Percentiles rank a stretch among this genome's conserved stretches.
phyloP scores from a whole-genome alignment of 495 filamentous ascomycete genomes.

The Neurospora africana region DNA sequence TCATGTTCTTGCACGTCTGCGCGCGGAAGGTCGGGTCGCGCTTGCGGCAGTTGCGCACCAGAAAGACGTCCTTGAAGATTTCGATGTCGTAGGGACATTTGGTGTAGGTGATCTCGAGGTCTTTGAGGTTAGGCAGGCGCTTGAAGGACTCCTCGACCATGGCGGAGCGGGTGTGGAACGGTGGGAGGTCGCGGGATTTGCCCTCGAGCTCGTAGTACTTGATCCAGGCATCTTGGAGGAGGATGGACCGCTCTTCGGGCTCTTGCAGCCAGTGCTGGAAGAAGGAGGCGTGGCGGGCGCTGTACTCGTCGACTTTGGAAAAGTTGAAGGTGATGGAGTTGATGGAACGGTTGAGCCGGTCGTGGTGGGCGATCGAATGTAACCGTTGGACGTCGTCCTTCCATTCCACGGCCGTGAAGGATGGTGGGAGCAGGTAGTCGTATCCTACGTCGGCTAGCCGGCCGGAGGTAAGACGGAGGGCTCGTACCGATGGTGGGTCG shows the following conservation, averaged over 20 bases:
- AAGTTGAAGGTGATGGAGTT: slow-evolving; percentile 36
- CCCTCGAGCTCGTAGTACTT: slow-evolving; percentile 31
- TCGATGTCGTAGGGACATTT: slow-evolving; percentile 30
- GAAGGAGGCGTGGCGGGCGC: slow-evolving; percentile 28
- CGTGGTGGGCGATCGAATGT: slow-evolving; percentile 31
- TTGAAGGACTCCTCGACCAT: slow-evolving; percentile 32
- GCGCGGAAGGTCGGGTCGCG: slow-evolving; percentile 18
- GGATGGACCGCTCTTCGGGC: slow-evolving; percentile 25
- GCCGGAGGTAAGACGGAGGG: slow-evolving; percentile 28
- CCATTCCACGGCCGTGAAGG: slow-evolving; percentile 36
- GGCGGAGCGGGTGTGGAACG: slow-evolving; percentile 28
- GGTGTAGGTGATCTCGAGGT: slow-evolving; percentile 34
- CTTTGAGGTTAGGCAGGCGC: slow-evolving; percentile 31
- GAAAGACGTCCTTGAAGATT: slow-evolving; percentile 28
- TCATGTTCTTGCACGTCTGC: slow-evolving; percentile 32
- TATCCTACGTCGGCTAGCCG: slow-evolving; percentile 35
- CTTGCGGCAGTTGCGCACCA: slow-evolving; percentile 32
- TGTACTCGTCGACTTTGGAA: slow-evolving; percentile 31
- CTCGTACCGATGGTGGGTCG: slow-evolving; percentile 26
- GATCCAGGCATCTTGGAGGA: slow-evolving; percentile 27
- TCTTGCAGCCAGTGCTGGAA: slow-evolving; percentile 33
- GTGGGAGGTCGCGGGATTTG: slow-evolving; percentile 21
- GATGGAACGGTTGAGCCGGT: slow-evolving; percentile 31
- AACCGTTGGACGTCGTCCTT: slow-evolving; percentile 35
- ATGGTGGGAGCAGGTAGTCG: slow-evolving; percentile 30